Evolutionary conservation across 1,284 basidiomycete species (phyloP), one percentile per base, ranked within the genome.

Genomic region (Leccinum griseonigrum): DNA sequence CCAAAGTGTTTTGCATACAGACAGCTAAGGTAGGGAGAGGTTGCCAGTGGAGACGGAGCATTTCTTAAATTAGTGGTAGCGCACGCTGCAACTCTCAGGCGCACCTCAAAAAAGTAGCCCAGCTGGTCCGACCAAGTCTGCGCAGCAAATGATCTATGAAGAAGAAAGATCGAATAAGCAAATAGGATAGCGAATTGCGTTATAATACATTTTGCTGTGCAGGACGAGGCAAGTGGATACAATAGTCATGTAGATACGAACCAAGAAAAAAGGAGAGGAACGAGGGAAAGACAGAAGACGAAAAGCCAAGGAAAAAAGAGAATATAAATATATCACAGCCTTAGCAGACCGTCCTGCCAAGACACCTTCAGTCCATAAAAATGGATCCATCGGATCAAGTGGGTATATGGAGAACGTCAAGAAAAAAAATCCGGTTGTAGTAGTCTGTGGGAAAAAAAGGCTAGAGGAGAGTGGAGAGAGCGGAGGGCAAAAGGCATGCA

Each of bases 191-290:
- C 62, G 55, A 48, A 59, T 26, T 70, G 60, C 43, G 48, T 59
- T 68, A 60, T 59, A 55, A 68, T 73, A 70, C 70, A 70, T 60
- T 54, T 48, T 65, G 56, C 48, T 43, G 57, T 61, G 70, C 52
- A 53, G 28, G 29, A 55, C 43, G 18, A 46, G 55, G 56, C 58
- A 65, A 31, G 60, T 63, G 55, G 57, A 65, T 72, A 70, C 69
- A 72, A 50, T 60, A 53, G 56, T 63, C 52, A 60, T 60, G 56
- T 34, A 34, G 56, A 57, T 53, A 67, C n/a, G 51, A 56, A 22
- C n/a, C 26, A 31, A 53, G 22, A 34, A 38, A 14, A 10, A 56
- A 56, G 55, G 3, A 43, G 0, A 10, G 40, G 10, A 43, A 43
- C 40, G 40, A 43, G 40, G 18, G 40, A 43, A 11, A 43, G 40